These are phyloP conservation scores for Brettanomyces bruxellensis DNA, from an alignment of 805 yeast genomes.

Conservation along the genomic window DNA sequence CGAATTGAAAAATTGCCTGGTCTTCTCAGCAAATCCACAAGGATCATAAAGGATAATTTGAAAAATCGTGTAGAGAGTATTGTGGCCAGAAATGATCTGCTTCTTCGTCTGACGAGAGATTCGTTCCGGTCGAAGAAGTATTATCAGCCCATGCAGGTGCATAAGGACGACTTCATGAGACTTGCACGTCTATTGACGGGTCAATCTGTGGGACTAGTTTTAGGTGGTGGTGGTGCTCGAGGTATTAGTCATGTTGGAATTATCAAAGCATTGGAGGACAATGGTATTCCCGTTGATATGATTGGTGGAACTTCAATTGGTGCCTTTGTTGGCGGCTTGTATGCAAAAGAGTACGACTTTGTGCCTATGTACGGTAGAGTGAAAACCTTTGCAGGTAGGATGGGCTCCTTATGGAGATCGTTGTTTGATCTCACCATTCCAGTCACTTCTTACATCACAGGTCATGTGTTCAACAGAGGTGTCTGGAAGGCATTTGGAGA, in stretches of 20 bases:
- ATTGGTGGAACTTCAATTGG: slow-evolving; percentile 98
- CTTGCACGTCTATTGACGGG: slow-evolving; percentile 86
- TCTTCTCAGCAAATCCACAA: slow-evolving; percentile 15
- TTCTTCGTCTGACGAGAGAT: slow-evolving; percentile 19
- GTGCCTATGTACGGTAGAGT: slow-evolving; percentile 88
- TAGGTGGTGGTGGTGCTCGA: slow-evolving; percentile 98
- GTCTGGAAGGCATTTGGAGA: slow-evolving; percentile 96
- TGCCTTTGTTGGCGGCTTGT: slow-evolving; percentile 89
- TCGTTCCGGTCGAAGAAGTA: slow-evolving; percentile 17
- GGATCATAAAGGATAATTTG: slow-evolving; percentile 18
- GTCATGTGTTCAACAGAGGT: slow-evolving; percentile 94
- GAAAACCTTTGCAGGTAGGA: slow-evolving; percentile 74
- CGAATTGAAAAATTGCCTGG: slow-evolving; percentile 12
- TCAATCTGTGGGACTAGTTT: slow-evolving; percentile 85
- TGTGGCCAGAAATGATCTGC: slow-evolving; percentile 20
- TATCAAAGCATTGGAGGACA: slow-evolving; percentile 80
- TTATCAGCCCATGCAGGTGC: slow-evolving; percentile 35
- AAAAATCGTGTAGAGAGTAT: slow-evolving; percentile 19
- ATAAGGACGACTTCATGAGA: slow-evolving; percentile 83
- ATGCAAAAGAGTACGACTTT: slow-evolving; percentile 84
- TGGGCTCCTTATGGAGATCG: slow-evolving; percentile 82
- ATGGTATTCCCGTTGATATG: slow-evolving; percentile 87
- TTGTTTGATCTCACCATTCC: slow-evolving; percentile 85
- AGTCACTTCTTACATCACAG: slow-evolving; percentile 89
- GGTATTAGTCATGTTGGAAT: slow-evolving; percentile 92